phyloP scores from a whole-genome alignment of 2,329 filamentous ascomycete genomes.

The Simplicillium aogashimaense region DNA sequence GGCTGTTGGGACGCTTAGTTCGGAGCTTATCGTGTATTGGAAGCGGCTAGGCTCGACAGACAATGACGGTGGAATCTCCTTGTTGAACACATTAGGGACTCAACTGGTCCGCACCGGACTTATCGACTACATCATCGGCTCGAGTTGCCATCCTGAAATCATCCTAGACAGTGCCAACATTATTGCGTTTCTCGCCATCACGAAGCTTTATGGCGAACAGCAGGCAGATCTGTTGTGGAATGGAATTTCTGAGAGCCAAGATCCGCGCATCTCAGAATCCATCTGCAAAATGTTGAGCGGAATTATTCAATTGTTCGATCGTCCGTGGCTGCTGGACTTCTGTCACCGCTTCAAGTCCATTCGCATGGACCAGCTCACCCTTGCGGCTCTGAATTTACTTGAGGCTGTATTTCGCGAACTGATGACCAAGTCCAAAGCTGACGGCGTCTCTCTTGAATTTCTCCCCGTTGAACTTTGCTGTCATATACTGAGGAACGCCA shows the following conservation, averaged over 20 bases:
- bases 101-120: conserved; percentile 56
- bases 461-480: too few species aligned
- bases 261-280: conserved; percentile 66
- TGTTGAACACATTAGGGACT: too few species aligned
- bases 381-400: too few species aligned
- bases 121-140: conserved; percentile 78
- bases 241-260: conserved; percentile 69
- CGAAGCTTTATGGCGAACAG: conserved; percentile 56
- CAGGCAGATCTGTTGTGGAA: conserved; percentile 81
- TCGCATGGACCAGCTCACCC: too few species aligned
- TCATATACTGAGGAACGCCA: too few species aligned
- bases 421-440: too few species aligned
- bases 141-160: conserved; percentile 86
- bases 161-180: conserved; percentile 75
- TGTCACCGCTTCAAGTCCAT: too few species aligned
- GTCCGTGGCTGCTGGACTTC: too few species aligned
- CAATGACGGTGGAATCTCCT: conserved; percentile 12
- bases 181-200: conserved; percentile 77
- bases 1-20: conserved; percentile 65
- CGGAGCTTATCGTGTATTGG: conserved; percentile 60
- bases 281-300: too few species aligned
- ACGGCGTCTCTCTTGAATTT: too few species aligned
- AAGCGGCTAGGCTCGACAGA: conserved; percentile 39
- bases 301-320: neutral
- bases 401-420: too few species aligned